Evolutionary conservation across 768 basidiomycete genomes (phyloP), one percentile per base, ranked within the genome.

Genomic region (Cyathus striatus): DNA sequence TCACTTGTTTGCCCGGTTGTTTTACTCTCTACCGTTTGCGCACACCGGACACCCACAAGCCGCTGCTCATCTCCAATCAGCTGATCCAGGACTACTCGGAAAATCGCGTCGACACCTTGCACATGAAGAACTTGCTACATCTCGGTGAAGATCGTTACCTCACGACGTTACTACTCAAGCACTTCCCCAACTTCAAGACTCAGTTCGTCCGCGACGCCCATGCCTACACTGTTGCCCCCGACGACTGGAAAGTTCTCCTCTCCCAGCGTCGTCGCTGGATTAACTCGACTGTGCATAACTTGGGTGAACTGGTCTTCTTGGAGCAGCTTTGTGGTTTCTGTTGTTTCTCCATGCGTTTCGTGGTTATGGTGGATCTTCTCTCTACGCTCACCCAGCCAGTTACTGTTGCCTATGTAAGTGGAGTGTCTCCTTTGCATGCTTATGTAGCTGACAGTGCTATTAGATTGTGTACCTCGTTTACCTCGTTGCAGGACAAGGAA

Each of bases 241-340:
- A 95, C 53, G 89, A 92, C 52, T 96, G 92, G 91, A 84, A 83
- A 60, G 84, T 97, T 20, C 64, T 99, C 41, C 68, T 99, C 17
- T 96, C 92, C 6, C 96, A 99, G 59, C 85, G 95, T 70, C 88
- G 95, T 66, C 89, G 96, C 54, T 99, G 96, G 95, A 99, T 99
- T 66, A 99, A 99, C 70, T 98, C 95, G 14, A 99, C 95, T 0
- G 82, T 99, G 9, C 95, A 99, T 69, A 99, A 99, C 64, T 68
- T 99, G 43, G 90, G 85, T 40, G 95, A 98, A 57, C 72, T 99
- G 33, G 70, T 97, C 43, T 92, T 93, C 71, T 65, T 97, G 56
- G 90, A 94, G 42, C 81, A 88, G 46, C 79, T 94, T 18, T 94
- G 92, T 56, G 91, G 91, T 49, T 96, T 98, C 79, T 98, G 95